A percentile compares a stretch with the other conserved stretches of the same genome.
Conservation (phyloP, 306 rosid species). For the Dicorynia guianensis region DNA sequence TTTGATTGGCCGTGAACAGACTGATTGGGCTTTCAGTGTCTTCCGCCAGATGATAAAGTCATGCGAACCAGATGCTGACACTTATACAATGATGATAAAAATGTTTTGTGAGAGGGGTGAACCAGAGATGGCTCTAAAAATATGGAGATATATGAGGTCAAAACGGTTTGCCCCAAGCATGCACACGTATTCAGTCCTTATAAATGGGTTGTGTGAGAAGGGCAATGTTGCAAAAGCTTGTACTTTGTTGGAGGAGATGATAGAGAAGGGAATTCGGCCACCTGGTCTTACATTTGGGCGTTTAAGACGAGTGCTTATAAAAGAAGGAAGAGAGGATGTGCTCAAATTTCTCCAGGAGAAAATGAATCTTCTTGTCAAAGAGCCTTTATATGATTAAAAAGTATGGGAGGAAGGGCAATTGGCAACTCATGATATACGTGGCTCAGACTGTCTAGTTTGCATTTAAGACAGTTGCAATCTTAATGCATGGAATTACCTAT, state of each 20-base stretch:
- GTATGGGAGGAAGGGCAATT: constrained; percentile 21
- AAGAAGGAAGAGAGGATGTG: constrained; percentile 84
- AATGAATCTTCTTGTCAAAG: constrained; percentile 80
- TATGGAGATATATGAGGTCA: constrained; percentile 79
- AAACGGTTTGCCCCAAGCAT: constrained; percentile 82
- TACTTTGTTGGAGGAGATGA: constrained; percentile 83
- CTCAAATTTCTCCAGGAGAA: constrained; percentile 84
- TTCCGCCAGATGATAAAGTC: constrained; percentile 68
- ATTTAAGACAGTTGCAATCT: constrained; percentile 19
- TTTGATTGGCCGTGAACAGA: constrained; percentile 64
- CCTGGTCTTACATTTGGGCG: constrained; percentile 73
- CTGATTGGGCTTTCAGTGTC: constrained; percentile 65
- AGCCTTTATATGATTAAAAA: constrained; percentile 78
- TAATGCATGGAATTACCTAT: constrained; percentile 29
- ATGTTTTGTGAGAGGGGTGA: constrained; percentile 73
- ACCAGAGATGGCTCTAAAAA: constrained; percentile 66
- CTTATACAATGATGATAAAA: constrained; percentile 84
- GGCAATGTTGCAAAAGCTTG: constrained; percentile 68
- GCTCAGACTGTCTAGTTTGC: constrained; percentile 23
- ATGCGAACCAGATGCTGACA: constrained; percentile 85
- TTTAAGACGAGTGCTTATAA: constrained; percentile 75
- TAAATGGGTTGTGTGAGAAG: constrained; percentile 72
- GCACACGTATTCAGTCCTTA: constrained; percentile 82
- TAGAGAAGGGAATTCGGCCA: constrained; percentile 88
- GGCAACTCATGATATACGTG: constrained; percentile 1